A percentile compares a stretch with the other conserved stretches of the same genome.
These are phyloP conservation scores for Botrytis pseudocinerea DNA, from an alignment of 2,329 filamentous ascomycete species.

Conservation along the genomic window DNA sequence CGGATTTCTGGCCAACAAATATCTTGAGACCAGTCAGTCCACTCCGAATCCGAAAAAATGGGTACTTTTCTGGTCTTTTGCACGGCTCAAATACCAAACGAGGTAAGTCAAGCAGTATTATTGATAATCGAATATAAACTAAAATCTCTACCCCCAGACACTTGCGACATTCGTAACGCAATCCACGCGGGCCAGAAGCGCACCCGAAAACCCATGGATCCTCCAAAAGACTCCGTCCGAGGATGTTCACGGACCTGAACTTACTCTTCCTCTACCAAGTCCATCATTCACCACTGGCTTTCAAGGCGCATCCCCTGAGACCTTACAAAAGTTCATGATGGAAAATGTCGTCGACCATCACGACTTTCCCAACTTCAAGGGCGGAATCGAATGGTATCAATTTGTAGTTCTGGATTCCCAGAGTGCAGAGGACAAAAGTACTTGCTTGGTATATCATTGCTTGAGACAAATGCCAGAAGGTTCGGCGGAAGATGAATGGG, in stretches of 20 bases:
- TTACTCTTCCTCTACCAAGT: background rate
- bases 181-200: background rate
- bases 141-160: background rate
- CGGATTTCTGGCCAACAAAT: background rate
- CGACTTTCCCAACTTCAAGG: background rate
- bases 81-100: background rate
- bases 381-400: background rate
- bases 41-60: background rate
- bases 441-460: slow-evolving; percentile 10
- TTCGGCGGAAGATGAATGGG: background rate
- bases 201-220: background rate
- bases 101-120: background rate
- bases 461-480: background rate
- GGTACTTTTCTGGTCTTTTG: background rate
- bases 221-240: background rate
- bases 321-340: background rate
- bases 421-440: background rate
- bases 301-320: background rate
- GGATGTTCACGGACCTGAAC: background rate
- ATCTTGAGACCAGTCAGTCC: background rate
- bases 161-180: background rate
- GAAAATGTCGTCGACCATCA: background rate
- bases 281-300: background rate
- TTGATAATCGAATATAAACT: background rate
- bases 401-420: background rate